phyloP scores from a whole-genome alignment of 345 rosid genomes.

The Alliaria petiolata region DNA sequence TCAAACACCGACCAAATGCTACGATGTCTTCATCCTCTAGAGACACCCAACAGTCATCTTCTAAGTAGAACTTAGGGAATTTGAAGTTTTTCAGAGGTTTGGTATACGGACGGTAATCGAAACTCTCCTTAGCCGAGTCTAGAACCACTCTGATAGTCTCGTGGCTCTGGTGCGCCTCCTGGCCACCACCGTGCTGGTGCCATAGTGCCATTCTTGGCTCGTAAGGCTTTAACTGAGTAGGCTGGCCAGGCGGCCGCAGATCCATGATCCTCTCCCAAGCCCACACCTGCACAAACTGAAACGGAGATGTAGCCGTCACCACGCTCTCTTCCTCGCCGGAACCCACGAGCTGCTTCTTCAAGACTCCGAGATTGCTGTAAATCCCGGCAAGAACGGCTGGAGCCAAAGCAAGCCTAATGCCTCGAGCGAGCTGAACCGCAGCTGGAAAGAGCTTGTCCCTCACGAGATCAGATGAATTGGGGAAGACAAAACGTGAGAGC shows the following conservation, averaged over 20 bases:
- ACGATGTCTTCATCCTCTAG: constrained; percentile 12
- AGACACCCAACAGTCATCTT: constrained; percentile 10
- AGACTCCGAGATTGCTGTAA: constrained; percentile 34
- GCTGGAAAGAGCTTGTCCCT: constrained; percentile 27
- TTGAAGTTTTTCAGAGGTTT: constrained; percentile 11
- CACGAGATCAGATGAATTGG: background rate
- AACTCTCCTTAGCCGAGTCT: constrained; percentile 23
- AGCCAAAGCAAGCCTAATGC: constrained; percentile 39
- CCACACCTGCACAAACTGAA: constrained; percentile 40
- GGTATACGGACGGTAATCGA: constrained; percentile 15
- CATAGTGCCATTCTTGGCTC: constrained; percentile 37
- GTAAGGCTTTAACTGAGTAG: constrained; percentile 22
- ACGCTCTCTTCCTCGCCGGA: background rate
- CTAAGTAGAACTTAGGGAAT: constrained; percentile 19
- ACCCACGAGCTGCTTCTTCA: constrained; percentile 33
- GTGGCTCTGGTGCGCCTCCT: background rate
- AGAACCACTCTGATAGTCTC: constrained; percentile 19
- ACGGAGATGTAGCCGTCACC: constrained; percentile 19
- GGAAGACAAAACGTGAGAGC: constrained; percentile 46
- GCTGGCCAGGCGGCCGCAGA: constrained; percentile 20
- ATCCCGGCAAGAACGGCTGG: constrained; percentile 49
- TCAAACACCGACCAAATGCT: constrained; percentile 18
- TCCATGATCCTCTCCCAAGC: constrained; percentile 40
- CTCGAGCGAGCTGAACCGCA: constrained; percentile 45
- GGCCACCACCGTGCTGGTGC: constrained; percentile 11